Base-by-base conservation (phyloP, 163 green algal species). In the Volvox carteri region DNA sequence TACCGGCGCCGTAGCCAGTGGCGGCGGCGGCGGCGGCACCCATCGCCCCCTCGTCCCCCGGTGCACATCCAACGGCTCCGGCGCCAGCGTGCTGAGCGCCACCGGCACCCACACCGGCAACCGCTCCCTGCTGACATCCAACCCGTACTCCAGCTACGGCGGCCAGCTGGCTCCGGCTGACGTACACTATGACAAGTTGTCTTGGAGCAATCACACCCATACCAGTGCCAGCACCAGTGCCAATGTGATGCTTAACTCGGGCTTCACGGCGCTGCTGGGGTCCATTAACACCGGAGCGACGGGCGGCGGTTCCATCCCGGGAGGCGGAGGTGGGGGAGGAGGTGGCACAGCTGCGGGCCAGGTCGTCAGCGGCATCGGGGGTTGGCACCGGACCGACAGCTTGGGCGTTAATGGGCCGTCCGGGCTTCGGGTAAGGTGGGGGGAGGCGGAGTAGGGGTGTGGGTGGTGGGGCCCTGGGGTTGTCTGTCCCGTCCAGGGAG, bases 181-280 rank as follows among this genome's bases (percentile, higher is more conserved):
- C 0, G 28, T 89, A 41, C 72, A 84, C 21, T 89, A 89, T 41
- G 84, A 76, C 42, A 89, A 84, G 41, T 39, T 89, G 72, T 84
- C 72, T 0, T 89, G 84, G 84, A 84, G 72, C 54, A 84, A 84
- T 35, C n/a, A 78, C 39, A 84, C 84, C 0, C 54, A 76, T 8
- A 89, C 84, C 2, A 78, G 30, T 39, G 72, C 70, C 39, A 70
- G 39, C 4, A 89, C 70, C 54, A 70, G 39, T 4, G 79, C 50
- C 39, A 89, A 83, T 56, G 21, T 52, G 1, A 52, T 89, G 52
- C 16, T 89, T 2, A 84, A 84, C 54, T 68, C 39, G 5, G 83
- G 83, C 12, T 88, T 88, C 68, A 88, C 83, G 25, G 83, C 68
- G 28, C 68, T 88, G 83, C 48, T 88, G 11, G 42, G 67, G 28